Conservation (phyloP, 371 early-diverging fungal genomes). For the Mortierella sp. region DNA sequence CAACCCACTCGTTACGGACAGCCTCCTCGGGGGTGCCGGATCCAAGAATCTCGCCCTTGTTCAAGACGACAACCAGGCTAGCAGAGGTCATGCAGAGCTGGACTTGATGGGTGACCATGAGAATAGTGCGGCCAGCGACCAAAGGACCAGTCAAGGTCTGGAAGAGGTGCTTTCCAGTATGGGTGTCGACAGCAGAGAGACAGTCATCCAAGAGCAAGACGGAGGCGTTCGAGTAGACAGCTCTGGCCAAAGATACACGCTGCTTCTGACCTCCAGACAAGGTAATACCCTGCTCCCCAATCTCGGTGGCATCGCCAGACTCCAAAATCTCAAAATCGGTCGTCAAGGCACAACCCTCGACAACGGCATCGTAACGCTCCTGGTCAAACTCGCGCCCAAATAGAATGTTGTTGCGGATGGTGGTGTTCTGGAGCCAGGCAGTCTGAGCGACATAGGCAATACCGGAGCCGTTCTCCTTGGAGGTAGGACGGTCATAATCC, state of each 20-base stretch:
- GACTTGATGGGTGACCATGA: constrained; percentile 93
- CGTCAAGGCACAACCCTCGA: constrained; percentile 72
- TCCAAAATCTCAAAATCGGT: constrained; percentile 85
- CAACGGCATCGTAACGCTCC: constrained; percentile 74
- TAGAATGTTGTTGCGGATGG: constrained; percentile 87
- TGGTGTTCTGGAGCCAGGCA: constrained; percentile 90
- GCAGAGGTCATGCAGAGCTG: constrained; percentile 78
- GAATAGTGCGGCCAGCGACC: constrained; percentile 79
- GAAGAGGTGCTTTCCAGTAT: constrained; percentile 90
- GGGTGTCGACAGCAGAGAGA: constrained; percentile 87
- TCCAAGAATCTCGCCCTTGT: constrained; percentile 65
- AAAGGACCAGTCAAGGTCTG: constrained; percentile 74
- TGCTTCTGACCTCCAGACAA: constrained; percentile 87
- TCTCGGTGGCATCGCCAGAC: constrained; percentile 91
- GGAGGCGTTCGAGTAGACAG: constrained; percentile 82
- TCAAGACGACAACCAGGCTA: constrained; percentile 75
- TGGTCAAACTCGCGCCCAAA: constrained; percentile 81
- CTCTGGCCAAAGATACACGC: constrained; percentile 86
- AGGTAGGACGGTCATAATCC: constrained; percentile 31
- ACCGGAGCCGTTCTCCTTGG: constrained; percentile 55
- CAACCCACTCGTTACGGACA: constrained; percentile 61
- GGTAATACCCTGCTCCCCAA: constrained; percentile 90
- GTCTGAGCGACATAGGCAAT: constrained; percentile 88
- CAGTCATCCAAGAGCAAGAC: constrained; percentile 87
- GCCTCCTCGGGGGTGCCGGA: constrained; percentile 61